These are phyloP conservation scores for Rhizophlyctis rosea DNA, from an alignment of 192 early-diverging fungal genomes.

Conservation along the genomic window DNA sequence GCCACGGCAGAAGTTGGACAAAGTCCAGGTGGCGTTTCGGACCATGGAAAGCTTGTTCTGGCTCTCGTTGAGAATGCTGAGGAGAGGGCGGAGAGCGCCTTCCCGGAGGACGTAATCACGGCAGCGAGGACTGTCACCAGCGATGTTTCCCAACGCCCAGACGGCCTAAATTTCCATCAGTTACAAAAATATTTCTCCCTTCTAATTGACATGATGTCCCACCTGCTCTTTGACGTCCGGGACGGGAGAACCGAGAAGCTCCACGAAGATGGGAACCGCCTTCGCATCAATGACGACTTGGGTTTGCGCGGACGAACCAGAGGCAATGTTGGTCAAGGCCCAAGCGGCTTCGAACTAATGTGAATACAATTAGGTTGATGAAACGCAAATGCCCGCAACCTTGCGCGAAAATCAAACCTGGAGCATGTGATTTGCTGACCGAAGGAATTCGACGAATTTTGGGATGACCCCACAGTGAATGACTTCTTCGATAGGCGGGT, in stretches of 20 bases:
- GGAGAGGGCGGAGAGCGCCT: constrained; percentile 83
- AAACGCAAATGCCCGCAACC: constrained; percentile 13
- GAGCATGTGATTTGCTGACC: constrained; percentile 75
- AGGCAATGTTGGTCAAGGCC: constrained; percentile 99
- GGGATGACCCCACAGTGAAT: constrained; percentile 91
- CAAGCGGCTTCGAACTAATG: constrained; percentile 94
- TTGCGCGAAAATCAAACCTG: constrained; percentile 57
- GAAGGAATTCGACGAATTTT: constrained; percentile 91
- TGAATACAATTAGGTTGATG: neutral
- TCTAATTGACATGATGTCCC: constrained; percentile 16
- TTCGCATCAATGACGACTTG: constrained; percentile 89
- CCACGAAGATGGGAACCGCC: constrained; percentile 89
- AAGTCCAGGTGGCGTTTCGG: constrained; percentile 97
- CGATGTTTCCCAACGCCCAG: constrained; percentile 99
- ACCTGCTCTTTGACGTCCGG: constrained; percentile 94
- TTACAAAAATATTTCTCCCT: too few species aligned
- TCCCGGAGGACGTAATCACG: constrained; percentile 83
- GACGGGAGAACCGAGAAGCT: constrained; percentile 76
- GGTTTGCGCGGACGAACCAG: constrained; percentile 91
- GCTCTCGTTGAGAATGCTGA: constrained; percentile 80
- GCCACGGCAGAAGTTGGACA: constrained; percentile 98
- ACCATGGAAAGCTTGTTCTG: constrained; percentile 93
- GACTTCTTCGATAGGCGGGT: constrained; percentile 96
- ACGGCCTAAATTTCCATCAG: constrained; percentile 79
- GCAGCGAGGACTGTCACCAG: constrained; percentile 89